Base-by-base conservation (phyloP, 1,284 basidiomycete species). In the Malassezia restricta region DNA sequence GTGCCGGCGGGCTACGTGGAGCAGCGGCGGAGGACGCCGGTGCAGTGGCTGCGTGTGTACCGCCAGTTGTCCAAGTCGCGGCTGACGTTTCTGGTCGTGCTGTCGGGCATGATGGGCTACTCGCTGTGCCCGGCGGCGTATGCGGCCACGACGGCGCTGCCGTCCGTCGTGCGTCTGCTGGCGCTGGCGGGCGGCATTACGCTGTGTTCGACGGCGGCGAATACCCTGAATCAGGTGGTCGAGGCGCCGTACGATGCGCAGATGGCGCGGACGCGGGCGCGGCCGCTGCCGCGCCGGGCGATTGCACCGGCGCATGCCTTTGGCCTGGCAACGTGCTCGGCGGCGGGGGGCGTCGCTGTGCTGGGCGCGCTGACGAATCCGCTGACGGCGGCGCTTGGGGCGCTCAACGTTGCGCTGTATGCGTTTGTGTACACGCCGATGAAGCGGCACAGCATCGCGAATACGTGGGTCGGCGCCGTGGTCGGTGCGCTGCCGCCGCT, bases 231-330 rank as follows among this genome's bases (percentile, higher is more conserved):
- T 75, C 90, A 99, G 74, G 77, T 98, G 3, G 83, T 91, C 66
- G 94, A 99, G 74, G 79, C 87, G 3, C 94, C 94, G 0, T 87
- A 92, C 58, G 94, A 99, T 71, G 90, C 94, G 0, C 94, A 99
- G 74, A 98, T 96, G 83, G 79, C 83, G 0, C 82, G 94, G 35
- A 99, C 94, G 0, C 81, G 91, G 14, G 83, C 79, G 43, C 78
- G 94, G 24, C 91, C 91, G 0, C 81, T 99, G n/a, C 89, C 90
- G 0, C 81, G 86, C 11, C 79, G 85, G 31, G 82, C 83, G 7
- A 82, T 98, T 51, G 83, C 83, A 1, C 84, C 89, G 0, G 74
- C 86, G 15, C 92, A 98, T 73, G 91, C 90, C 0, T 79, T 83
- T 6, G 77, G 78, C 5, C 95, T 96, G 63, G 94, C 85, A 0